Evolutionary conservation across 352 stramenopile species (phyloP), one percentile per base, ranked within the genome.

Genomic region (Sclerospora graminicola): DNA sequence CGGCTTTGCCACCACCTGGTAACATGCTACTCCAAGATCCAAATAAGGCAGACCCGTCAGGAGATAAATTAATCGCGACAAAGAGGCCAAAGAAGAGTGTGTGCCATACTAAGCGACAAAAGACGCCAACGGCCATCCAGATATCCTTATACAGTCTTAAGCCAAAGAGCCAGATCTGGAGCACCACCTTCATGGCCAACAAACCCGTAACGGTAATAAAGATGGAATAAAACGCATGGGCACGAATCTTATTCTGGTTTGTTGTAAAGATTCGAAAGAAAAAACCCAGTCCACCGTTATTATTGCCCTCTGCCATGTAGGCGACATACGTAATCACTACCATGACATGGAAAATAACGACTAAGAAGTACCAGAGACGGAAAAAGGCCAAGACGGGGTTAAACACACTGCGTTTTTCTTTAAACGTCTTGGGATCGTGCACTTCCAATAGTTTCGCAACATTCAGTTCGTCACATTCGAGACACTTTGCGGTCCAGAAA

Each of bases 321-420:
- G 66, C 45, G 8, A 89, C 63, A 45, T 89, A 91, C 7, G 63
- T 55, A 35, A 91, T 57, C 9, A 75, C 73, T 6, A 87, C 54
- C 21, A 87, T 53, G 1, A 69, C 14, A 55, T 89, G 78, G 33
- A 92, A 85, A 29, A 73, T 57, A 8, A 86, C 63, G 8, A 92
- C 46, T 14, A 89, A 48, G 54, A 89, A 92, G 57, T 83, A 90
- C 67, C 72, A 92, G 35, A 90, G 55, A 8, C 81, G 69, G 48
- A 87, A 90, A 39, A 88, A 92, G 1, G 75, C 80, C 24, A 92
- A 57, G 27, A 89, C 48, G 9, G 80, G 80, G 45, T 89, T 94
- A 48, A 90, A 89, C 33, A 94, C 40, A 37, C 79, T 91, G 27
- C 82, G 72, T 42, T 87, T 84, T 57, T 94, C 82, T 47, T 84